Percentiles rank a stretch among this genome's conserved stretches.
phyloP scores from a whole-genome alignment of 495 filamentous ascomycete genomes.

The Aspergillus campestris region DNA sequence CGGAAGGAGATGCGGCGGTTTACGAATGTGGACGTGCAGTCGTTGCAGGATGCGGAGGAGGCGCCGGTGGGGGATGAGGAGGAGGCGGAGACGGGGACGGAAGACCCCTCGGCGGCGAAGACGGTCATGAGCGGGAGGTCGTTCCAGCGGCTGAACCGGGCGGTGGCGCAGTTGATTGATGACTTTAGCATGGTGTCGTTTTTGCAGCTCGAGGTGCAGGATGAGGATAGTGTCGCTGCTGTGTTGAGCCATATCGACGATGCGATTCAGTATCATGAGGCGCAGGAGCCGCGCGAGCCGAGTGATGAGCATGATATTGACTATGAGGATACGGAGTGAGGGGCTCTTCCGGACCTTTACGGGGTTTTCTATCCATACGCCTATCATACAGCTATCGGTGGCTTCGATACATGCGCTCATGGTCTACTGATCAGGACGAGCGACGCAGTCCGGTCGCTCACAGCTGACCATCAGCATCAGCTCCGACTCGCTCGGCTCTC shows the following conservation, averaged over 20 bases:
- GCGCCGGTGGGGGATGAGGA: constrained; percentile 26
- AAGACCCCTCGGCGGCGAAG: constrained; percentile 50
- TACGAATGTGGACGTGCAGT: constrained; percentile 67
- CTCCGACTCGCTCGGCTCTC: no score
- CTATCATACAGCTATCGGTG: not conserved
- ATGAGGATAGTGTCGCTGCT: constrained; percentile 85
- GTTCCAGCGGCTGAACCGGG: constrained; percentile 71
- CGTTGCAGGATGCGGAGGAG: constrained; percentile 61
- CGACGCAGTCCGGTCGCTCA: no score
- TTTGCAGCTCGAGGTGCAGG: constrained; percentile 76
- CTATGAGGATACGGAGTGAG: constrained; percentile 43
- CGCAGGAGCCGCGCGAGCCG: constrained; percentile 86
- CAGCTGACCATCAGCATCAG: no score
- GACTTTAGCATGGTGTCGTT: constrained; percentile 98
- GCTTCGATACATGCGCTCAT: no score
- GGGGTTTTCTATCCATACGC: not conserved
- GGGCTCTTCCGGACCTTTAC: no score
- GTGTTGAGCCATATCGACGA: constrained; percentile 98
- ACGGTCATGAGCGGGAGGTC: constrained; percentile 69
- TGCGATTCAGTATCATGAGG: constrained; percentile 90
- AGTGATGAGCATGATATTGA: constrained; percentile 68
- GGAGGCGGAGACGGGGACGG: constrained; percentile 25
- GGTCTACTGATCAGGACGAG: no score
- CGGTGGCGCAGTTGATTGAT: constrained; percentile 84
- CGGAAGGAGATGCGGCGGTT: constrained; percentile 82